Evolutionary conservation across 2,329 filamentous ascomycete genomes (phyloP).

Genomic region (Trichoderma afroharzianum): DNA sequence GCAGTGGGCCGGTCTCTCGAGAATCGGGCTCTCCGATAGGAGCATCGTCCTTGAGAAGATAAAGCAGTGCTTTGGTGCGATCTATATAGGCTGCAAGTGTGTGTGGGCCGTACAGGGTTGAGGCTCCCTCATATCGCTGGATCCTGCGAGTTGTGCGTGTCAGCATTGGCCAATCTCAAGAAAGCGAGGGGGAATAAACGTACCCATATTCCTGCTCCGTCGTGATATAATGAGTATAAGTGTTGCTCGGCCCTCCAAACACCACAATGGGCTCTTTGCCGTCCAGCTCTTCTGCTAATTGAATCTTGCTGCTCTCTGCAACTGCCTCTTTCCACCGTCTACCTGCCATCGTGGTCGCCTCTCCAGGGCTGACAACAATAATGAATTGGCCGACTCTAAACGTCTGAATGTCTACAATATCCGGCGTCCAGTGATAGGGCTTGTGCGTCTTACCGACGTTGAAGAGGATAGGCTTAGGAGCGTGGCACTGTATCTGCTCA

Average conservation of each 20-base stretch:
- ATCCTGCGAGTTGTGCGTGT: constrained; percentile 41
- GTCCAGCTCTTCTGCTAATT: constrained; percentile 40
- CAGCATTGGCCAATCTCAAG: constrained; percentile 19
- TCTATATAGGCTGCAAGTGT: constrained; percentile 86
- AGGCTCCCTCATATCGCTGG: constrained; percentile 88
- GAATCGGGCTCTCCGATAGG: constrained; percentile 25
- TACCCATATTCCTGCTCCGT: constrained; percentile 62
- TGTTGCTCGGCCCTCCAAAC: constrained; percentile 82
- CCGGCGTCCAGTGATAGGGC: constrained; percentile 83
- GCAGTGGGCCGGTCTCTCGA: constrained; percentile 50
- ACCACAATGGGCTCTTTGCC: constrained; percentile 63
- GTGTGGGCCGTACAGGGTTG: constrained; percentile 79
- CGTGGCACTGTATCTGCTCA: constrained; percentile 70
- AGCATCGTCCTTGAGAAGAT: constrained; percentile 55
- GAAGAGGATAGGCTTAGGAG: constrained; percentile 77
- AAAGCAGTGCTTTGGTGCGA: constrained; percentile 66
- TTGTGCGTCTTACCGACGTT: constrained; percentile 73
- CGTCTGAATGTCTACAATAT: constrained; percentile 83
- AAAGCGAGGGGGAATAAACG: constrained; percentile 17
- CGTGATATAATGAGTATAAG: constrained; percentile 75
- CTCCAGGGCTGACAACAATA: constrained; percentile 80
- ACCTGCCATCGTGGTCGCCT: constrained; percentile 89
- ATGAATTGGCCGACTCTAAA: constrained; percentile 79
- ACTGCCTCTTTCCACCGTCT: constrained; percentile 78
- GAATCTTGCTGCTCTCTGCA: constrained; percentile 43